Evolutionary conservation across 176 grass and related monocot genomes (phyloP).

Genomic region (Poa pratensis): DNA sequence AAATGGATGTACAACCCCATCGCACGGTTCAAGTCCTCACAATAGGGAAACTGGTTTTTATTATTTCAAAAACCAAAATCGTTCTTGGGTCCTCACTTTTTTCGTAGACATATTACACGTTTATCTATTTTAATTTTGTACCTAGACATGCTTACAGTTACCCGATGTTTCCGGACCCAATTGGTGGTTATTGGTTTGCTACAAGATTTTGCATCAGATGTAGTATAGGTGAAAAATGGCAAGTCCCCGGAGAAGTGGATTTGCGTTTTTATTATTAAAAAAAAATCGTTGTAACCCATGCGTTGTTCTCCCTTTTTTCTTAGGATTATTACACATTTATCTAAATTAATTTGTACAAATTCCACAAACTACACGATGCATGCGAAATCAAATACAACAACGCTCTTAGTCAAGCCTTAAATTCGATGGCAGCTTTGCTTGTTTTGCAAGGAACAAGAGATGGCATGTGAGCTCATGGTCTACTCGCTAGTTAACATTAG

Average conservation of each 20-base stretch:
- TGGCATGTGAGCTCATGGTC: background rate
- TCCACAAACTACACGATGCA: background rate
- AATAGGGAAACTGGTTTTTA: too few relatives aligned
- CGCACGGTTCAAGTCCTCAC: too few relatives aligned
- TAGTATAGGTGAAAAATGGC: too few relatives aligned
- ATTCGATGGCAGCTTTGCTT: constrained; percentile 38
- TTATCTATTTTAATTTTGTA: background rate
- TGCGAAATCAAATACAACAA: constrained; percentile 11
- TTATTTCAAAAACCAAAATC: too few relatives aligned
- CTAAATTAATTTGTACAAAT: background rate
- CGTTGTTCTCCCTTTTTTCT: too few relatives aligned
- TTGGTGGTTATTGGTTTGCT: background rate
- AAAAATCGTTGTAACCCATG: too few relatives aligned
- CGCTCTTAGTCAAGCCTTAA: constrained; percentile 4
- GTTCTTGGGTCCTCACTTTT: too few relatives aligned
- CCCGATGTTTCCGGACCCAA: background rate
- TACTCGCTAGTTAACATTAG: background rate
- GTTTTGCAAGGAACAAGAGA: constrained; percentile 33
- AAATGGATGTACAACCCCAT: too few relatives aligned
- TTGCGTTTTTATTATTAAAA: too few relatives aligned
- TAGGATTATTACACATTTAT: background rate
- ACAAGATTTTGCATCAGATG: too few relatives aligned
- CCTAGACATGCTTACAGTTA: background rate
- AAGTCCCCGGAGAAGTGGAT: too few relatives aligned
- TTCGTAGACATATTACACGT: too few relatives aligned